A percentile compares a stretch with the other conserved stretches of the same genome.
Conservation (phyloP, 169 alveolate genomes). For the Eimeria brunetti region DNA sequence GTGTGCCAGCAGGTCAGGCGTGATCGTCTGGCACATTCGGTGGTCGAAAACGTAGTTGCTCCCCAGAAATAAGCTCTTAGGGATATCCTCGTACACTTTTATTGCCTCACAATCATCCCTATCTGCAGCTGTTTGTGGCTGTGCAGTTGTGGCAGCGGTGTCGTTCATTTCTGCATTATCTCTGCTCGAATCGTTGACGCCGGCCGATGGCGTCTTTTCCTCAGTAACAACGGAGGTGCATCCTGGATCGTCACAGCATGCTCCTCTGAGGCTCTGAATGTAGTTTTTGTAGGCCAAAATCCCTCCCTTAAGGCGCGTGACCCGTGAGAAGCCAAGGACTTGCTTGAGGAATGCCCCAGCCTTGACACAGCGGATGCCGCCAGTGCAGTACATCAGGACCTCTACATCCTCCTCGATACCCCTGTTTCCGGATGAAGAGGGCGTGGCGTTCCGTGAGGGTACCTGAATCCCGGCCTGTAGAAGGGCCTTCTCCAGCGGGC, state of each 20-base stretch:
- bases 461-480: constrained; percentile 16
- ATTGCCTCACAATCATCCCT: neutral
- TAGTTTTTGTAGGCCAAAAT: constrained; percentile 73
- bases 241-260: neutral
- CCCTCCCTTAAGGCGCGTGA: constrained; percentile 80
- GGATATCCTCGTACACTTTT: neutral
- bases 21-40: constrained; percentile 77
- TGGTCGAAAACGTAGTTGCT: constrained; percentile 80
- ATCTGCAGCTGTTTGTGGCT: neutral
- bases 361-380: constrained; percentile 84
- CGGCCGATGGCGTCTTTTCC: neutral
- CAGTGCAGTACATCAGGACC: constrained; percentile 83
- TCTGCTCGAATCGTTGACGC: neutral
- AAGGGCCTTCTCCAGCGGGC: constrained; percentile 66
- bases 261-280: constrained; percentile 14
- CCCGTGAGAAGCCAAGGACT: constrained; percentile 80
- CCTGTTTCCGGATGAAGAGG: neutral
- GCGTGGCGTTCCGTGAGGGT: neutral
- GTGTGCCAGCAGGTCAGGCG: constrained; percentile 64
- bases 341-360: constrained; percentile 81
- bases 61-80: constrained; percentile 60
- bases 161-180: neutral
- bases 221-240: neutral
- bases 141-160: neutral
- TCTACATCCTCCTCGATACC: constrained; percentile 49